A percentile compares a stretch with the other conserved stretches of the same genome.
These are phyloP conservation scores for Cryptococcus floricola DNA, from an alignment of 1,284 basidiomycete genomes.

Conservation along the genomic window DNA sequence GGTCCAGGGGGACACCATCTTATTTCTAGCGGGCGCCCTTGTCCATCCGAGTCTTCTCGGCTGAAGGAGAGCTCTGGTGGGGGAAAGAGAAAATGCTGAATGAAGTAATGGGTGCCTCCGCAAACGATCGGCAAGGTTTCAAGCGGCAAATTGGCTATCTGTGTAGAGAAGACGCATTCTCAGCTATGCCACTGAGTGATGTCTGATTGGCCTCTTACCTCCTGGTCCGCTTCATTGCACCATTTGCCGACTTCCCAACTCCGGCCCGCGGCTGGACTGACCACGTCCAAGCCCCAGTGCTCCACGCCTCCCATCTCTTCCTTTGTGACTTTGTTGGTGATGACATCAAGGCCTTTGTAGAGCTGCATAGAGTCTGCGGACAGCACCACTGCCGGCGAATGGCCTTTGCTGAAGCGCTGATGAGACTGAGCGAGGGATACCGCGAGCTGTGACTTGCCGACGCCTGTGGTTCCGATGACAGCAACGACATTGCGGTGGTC, in stretches of 20 bases:
- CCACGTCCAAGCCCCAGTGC: slow-evolving; percentile 85
- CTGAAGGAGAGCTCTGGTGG: slow-evolving; percentile 60
- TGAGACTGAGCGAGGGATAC: slow-evolving; percentile 71
- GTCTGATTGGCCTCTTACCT: slow-evolving; percentile 53
- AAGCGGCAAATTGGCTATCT: slow-evolving; percentile 29
- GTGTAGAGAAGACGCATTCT: slow-evolving; percentile 32
- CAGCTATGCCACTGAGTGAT: not conserved
- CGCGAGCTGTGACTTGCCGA: slow-evolving; percentile 91
- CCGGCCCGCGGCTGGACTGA: slow-evolving; percentile 79
- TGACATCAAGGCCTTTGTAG: slow-evolving; percentile 86
- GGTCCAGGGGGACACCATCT: slow-evolving; percentile 31
- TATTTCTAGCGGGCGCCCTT: not conserved
- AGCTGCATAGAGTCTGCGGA: slow-evolving; percentile 99
- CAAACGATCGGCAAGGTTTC: slow-evolving; percentile 80
- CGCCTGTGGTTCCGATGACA: slow-evolving; percentile 92
- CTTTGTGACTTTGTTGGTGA: slow-evolving; percentile 88
- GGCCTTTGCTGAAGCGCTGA: not conserved
- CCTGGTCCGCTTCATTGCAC: slow-evolving; percentile 68
- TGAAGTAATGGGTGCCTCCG: slow-evolving; percentile 95
- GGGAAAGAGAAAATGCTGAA: slow-evolving; percentile 75
- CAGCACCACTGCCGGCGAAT: slow-evolving; percentile 56
- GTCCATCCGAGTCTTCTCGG: slow-evolving; percentile 11
- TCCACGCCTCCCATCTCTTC: slow-evolving; percentile 74
- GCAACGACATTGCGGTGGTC: slow-evolving; percentile 53
- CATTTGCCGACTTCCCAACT: slow-evolving; percentile 65